phyloP scores from a whole-genome alignment of 2,329 filamentous ascomycete genomes.

The Paraconiothyrium brasiliense region DNA sequence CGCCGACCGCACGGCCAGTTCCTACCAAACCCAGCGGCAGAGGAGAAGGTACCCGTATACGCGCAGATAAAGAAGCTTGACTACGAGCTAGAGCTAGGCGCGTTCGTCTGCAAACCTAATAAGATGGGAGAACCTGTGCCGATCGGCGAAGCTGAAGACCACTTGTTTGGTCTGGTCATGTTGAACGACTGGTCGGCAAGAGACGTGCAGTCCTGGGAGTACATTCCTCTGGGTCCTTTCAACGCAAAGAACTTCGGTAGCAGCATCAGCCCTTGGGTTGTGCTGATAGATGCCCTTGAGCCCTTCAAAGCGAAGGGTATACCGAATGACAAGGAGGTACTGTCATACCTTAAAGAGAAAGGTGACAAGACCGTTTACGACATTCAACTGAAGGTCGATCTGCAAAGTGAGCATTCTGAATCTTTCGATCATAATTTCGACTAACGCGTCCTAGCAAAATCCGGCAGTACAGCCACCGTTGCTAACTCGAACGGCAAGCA shows the following conservation, averaged over 20 bases:
- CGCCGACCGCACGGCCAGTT: constrained; percentile 80
- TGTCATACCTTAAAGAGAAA: constrained; percentile 73
- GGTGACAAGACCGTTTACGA: constrained; percentile 70
- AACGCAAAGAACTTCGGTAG: constrained; percentile 86
- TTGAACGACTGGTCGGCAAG: constrained; percentile 90
- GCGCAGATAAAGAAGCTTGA: constrained; percentile 74
- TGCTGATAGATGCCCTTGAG: constrained; percentile 78
- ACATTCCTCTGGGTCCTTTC: constrained; percentile 82
- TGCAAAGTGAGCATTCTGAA: constrained; percentile 57
- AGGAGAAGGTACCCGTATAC: constrained; percentile 70
- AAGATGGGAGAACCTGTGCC: constrained; percentile 70
- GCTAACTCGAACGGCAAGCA: constrained; percentile 70
- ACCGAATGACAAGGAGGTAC: constrained; percentile 62
- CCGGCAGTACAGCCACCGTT: constrained; percentile 66
- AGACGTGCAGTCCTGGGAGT: constrained; percentile 86
- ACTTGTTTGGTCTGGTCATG: constrained; percentile 81
- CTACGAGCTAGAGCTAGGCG: constrained; percentile 82
- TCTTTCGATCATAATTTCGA: neutral
- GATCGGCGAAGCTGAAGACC: constrained; percentile 71
- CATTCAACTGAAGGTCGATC: constrained; percentile 73
- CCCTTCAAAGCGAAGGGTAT: constrained; percentile 68
- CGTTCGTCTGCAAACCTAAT: constrained; percentile 74
- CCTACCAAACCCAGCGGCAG: constrained; percentile 68
- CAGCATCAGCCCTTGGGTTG: constrained; percentile 81
- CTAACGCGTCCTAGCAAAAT: constrained; percentile 47